phyloP scores from a whole-genome alignment of 2,329 filamentous ascomycete genomes.

The Fulvia fulva region DNA sequence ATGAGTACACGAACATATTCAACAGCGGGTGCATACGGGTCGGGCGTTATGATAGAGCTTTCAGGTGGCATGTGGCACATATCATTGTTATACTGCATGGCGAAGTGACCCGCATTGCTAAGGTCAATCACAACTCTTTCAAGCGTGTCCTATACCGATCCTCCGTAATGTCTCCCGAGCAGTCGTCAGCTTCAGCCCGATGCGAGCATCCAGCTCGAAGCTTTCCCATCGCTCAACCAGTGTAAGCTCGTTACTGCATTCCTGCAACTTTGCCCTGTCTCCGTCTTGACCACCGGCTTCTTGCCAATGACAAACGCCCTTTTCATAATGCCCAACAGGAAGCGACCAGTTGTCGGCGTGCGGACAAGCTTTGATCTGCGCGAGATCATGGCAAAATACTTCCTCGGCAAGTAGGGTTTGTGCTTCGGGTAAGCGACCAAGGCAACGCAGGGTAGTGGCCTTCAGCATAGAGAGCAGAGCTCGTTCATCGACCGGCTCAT shows the following conservation, averaged over 20 bases:
- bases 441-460: slow-evolving; percentile 61
- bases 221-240: slow-evolving; percentile 66
- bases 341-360: slow-evolving; percentile 66
- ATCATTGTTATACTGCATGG: not conserved
- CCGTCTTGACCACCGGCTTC: slow-evolving; percentile 48
- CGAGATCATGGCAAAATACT: slow-evolving; percentile 57
- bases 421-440: slow-evolving; percentile 58
- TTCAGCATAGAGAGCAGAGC: slow-evolving; percentile 65
- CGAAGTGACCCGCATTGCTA: not conserved
- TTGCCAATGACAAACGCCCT: slow-evolving; percentile 76
- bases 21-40: not conserved
- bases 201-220: slow-evolving; percentile 68
- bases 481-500: slow-evolving; percentile 55
- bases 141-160: not conserved
- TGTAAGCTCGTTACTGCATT: slow-evolving; percentile 62
- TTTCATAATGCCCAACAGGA: slow-evolving; percentile 79
- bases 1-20: not conserved
- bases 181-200: slow-evolving; percentile 69
- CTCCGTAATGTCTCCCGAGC: slow-evolving; percentile 59
- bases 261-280: slow-evolving; percentile 48
- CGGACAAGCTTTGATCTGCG: slow-evolving; percentile 46
- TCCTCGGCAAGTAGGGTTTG: slow-evolving; percentile 58
- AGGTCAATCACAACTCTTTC: not conserved
- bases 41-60: not conserved
- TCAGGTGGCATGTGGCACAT: not conserved